These are phyloP conservation scores for Fusarium sp. DNA, from an alignment of 2,329 filamentous ascomycete species.

Conservation along the genomic window DNA sequence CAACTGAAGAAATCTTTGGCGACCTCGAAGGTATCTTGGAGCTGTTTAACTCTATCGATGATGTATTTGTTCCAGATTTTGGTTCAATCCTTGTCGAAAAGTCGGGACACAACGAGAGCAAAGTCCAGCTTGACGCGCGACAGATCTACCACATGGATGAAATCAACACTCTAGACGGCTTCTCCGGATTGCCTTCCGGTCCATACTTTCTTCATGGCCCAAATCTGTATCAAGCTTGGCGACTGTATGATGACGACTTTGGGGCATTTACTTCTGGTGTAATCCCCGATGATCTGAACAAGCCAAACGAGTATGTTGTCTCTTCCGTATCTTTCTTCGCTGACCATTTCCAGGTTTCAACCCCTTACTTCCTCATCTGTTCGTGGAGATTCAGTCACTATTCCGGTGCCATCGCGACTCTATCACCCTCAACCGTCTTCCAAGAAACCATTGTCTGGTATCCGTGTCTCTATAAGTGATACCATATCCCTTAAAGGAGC, in stretches of 20 bases:
- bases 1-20: conserved; percentile 55
- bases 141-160: conserved; percentile 44
- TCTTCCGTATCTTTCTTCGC: not conserved
- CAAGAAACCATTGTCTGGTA: conserved; percentile 54
- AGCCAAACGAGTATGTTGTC: conserved; percentile 44
- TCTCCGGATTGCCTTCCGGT: conserved; percentile 54
- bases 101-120: conserved; percentile 39
- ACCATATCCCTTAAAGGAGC: conserved; percentile 60
- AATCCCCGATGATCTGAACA: conserved; percentile 52
- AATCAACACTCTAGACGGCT: conserved; percentile 29
- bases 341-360: conserved; percentile 50
- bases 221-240: conserved; percentile 59
- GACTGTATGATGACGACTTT: conserved; percentile 56
- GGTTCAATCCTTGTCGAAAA: conserved; percentile 57
- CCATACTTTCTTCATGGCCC: conserved; percentile 59
- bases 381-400: conserved; percentile 46
- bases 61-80: conserved; percentile 58
- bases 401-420: conserved; percentile 57
- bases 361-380: conserved; percentile 48
- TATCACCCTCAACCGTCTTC: conserved; percentile 50
- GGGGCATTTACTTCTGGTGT: conserved; percentile 56
- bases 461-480: conserved; percentile 55
- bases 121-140: not conserved
- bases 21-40: conserved; percentile 54
- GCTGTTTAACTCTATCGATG: conserved; percentile 53